Evolutionary conservation across 257 asterid genomes (phyloP).

Genomic region (Solanum pennellii): DNA sequence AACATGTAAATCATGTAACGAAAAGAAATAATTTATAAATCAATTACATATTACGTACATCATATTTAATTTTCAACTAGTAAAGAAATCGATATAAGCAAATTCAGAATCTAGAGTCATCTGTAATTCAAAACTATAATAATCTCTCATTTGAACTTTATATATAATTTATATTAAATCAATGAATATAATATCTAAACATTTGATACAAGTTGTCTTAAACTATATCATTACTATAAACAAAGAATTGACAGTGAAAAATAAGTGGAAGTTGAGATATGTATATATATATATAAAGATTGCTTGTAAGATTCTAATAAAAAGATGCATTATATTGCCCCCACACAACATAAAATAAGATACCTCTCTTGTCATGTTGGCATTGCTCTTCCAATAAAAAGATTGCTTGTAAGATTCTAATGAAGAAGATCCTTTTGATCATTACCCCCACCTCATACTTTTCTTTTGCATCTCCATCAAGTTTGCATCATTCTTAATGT

Average conservation of each 20-base stretch:
- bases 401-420: constrained; percentile 16
- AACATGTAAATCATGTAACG: background rate
- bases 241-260: background rate
- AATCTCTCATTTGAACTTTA: background rate
- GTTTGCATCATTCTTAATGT: background rate
- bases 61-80: background rate
- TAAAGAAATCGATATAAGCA: background rate
- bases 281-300: background rate
- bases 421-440: background rate
- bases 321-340: constrained; percentile 1
- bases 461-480: background rate
- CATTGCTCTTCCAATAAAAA: constrained; percentile 11
- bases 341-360: constrained; percentile 22
- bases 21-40: background rate
- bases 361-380: constrained; percentile 36
- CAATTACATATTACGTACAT: background rate
- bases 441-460: constrained; percentile 1
- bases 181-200: background rate
- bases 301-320: constrained; percentile 24
- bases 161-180: background rate
- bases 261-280: background rate
- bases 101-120: background rate
- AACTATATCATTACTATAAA: background rate
- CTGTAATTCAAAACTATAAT: background rate
- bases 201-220: background rate